Conservation (phyloP, 257 asterid genomes). For the Mitragyna speciosa region DNA sequence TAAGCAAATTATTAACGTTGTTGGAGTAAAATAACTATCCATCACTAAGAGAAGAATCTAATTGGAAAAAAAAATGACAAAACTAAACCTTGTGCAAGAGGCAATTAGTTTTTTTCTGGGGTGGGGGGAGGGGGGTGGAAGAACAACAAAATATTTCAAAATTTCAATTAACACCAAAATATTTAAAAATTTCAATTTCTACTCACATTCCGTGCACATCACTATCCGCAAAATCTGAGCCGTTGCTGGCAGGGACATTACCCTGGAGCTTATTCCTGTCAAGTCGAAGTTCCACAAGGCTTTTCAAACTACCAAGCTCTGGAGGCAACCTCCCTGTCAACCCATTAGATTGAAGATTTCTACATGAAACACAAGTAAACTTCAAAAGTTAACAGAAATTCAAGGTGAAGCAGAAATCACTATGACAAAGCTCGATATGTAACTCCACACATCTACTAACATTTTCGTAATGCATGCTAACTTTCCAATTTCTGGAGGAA, state of each 20-base stretch:
- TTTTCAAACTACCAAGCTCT: conserved; percentile 71
- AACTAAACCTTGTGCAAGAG: background rate
- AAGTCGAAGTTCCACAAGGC: conserved; percentile 72
- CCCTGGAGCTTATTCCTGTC: conserved; percentile 89
- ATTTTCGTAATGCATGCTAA: conserved; percentile 55
- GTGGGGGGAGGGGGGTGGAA: too few relatives aligned
- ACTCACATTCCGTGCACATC: conserved; percentile 61
- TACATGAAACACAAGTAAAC: conserved; percentile 26
- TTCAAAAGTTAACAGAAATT: background rate
- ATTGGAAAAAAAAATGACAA: background rate
- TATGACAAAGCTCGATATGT: conserved; percentile 2
- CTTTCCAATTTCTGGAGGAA: conserved; percentile 84
- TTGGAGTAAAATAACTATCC: background rate
- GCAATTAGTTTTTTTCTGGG: too few relatives aligned
- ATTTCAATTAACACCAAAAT: background rate
- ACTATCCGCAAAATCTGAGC: conserved; percentile 44
- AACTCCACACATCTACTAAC: conserved; percentile 45
- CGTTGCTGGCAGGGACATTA: conserved; percentile 57
- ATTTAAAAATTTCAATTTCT: background rate
- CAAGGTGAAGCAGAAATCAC: conserved; percentile 12
- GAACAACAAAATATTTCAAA: background rate
- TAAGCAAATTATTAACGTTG: background rate
- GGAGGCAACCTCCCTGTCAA: conserved; percentile 78
- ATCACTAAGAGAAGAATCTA: background rate
- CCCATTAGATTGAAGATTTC: conserved; percentile 88